These are phyloP conservation scores for Dacryopinax primogenitus DNA, from an alignment of 768 basidiomycete species.

Conservation along the genomic window DNA sequence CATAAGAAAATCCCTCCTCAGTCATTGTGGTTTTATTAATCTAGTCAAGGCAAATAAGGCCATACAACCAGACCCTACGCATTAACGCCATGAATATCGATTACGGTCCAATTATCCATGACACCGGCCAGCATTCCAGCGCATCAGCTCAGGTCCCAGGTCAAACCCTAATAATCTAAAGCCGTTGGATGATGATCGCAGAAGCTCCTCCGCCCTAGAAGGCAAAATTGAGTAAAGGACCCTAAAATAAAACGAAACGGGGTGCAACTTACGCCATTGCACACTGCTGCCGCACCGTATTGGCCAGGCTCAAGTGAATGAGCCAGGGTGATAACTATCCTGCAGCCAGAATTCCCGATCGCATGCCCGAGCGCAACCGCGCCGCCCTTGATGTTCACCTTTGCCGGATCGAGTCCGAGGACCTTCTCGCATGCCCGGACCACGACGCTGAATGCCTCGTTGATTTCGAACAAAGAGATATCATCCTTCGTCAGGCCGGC, in stretches of 20 bases:
- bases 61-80: background rate
- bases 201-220: conserved; percentile 81
- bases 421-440: conserved; percentile 83
- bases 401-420: conserved; percentile 66
- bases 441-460: conserved; percentile 96
- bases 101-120: conserved; percentile 8
- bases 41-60: background rate
- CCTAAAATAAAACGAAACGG: background rate
- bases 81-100: background rate
- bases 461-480: conserved; percentile 87
- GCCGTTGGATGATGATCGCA: conserved; percentile 74
- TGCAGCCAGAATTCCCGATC: conserved; percentile 88
- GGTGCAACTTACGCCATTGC: conserved; percentile 70
- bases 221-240: conserved; percentile 14
- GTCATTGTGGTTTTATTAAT: too few species aligned
- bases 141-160: background rate
- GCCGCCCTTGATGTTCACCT: conserved; percentile 86
- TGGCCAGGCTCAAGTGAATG: conserved; percentile 85
- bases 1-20: too few species aligned
- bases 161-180: conserved; percentile 37
- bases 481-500: conserved; percentile 74
- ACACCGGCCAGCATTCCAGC: background rate
- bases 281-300: conserved; percentile 91
- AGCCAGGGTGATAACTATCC: conserved; percentile 84
- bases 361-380: conserved; percentile 94